Percentiles rank a stretch among this genome's conserved stretches.
phyloP scores from a whole-genome alignment of 805 yeast species.

The Starmerella vitae region DNA sequence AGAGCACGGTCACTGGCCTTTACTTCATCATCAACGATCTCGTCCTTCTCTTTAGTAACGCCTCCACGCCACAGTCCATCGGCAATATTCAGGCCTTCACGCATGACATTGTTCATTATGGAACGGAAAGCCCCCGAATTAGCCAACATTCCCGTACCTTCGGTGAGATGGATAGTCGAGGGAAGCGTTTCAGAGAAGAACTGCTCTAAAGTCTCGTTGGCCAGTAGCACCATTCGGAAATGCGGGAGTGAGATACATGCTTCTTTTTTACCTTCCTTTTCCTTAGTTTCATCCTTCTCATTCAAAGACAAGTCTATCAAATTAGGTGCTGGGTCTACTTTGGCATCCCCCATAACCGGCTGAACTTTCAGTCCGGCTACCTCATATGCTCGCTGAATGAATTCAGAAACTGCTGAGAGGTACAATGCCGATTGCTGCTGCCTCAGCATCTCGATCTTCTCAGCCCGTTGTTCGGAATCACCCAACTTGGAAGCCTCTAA shows the following conservation, averaged over 20 bases:
- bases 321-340: conserved; percentile 4
- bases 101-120: conserved; percentile 79
- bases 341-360: conserved; percentile 24
- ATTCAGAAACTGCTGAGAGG: conserved; percentile 72
- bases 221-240: conserved; percentile 84
- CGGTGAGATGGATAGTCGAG: conserved; percentile 46
- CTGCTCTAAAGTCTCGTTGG: conserved; percentile 84
- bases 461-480: conserved; percentile 30
- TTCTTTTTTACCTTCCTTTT: no score
- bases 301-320: conserved; percentile 25
- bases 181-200: conserved; percentile 61
- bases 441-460: conserved; percentile 38
- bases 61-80: conserved; percentile 80
- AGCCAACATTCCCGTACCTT: conserved; percentile 33
- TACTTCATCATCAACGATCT: conserved; percentile 23
- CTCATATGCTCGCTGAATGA: conserved; percentile 77
- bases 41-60: conserved; percentile 24
- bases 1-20: conserved; percentile 26
- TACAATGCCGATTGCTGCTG: conserved; percentile 39
- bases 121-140: conserved; percentile 49
- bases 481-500: conserved; percentile 27
- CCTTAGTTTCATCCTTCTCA: conserved; percentile 27
- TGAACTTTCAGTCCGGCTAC: conserved; percentile 16
- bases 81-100: conserved; percentile 88
- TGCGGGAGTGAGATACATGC: conserved; percentile 41